A percentile compares a stretch with the other conserved stretches of the same genome.
These are phyloP conservation scores for Mycena maculata DNA, from an alignment of 768 basidiomycete species.

Conservation along the genomic window DNA sequence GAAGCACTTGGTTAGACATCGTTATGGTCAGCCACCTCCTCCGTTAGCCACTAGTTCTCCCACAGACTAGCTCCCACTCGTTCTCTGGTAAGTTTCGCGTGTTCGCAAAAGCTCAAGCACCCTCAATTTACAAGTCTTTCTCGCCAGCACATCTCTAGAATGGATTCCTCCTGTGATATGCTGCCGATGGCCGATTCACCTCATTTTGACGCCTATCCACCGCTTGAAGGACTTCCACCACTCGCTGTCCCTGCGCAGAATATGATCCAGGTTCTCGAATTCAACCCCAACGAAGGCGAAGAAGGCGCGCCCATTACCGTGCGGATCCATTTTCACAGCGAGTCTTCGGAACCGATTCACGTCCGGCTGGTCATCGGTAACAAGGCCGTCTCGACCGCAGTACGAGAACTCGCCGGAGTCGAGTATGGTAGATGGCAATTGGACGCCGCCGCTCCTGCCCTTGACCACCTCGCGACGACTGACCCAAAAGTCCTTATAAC, in stretches of 20 bases:
- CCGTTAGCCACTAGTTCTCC: not conserved
- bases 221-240: slow-evolving; percentile 31
- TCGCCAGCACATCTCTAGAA: slow-evolving; percentile 1
- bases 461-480: slow-evolving; percentile 54
- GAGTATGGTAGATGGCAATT: slow-evolving; percentile 72
- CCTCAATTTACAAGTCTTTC: not conserved
- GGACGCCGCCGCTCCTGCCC: slow-evolving; percentile 68
- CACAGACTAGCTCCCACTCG: not conserved
- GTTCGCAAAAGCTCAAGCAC: not conserved
- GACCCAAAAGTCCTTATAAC: slow-evolving; percentile 62
- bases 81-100: slow-evolving; percentile 9
- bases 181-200: slow-evolving; percentile 4
- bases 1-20: not conserved
- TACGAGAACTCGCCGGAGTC: slow-evolving; percentile 62
- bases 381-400: slow-evolving; percentile 74
- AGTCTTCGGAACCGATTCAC: slow-evolving; percentile 62
- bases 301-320: slow-evolving; percentile 73
- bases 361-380: slow-evolving; percentile 81
- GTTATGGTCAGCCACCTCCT: not conserved
- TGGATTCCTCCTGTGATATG: slow-evolving; percentile 4
- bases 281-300: slow-evolving; percentile 72
- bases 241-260: slow-evolving; percentile 60
- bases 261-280: slow-evolving; percentile 74
- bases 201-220: slow-evolving; percentile 4
- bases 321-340: slow-evolving; percentile 67